A percentile compares a stretch with the other conserved stretches of the same genome.
These are phyloP conservation scores for Blastobotrys americana DNA, from an alignment of 805 yeast genomes.

Conservation along the genomic window DNA sequence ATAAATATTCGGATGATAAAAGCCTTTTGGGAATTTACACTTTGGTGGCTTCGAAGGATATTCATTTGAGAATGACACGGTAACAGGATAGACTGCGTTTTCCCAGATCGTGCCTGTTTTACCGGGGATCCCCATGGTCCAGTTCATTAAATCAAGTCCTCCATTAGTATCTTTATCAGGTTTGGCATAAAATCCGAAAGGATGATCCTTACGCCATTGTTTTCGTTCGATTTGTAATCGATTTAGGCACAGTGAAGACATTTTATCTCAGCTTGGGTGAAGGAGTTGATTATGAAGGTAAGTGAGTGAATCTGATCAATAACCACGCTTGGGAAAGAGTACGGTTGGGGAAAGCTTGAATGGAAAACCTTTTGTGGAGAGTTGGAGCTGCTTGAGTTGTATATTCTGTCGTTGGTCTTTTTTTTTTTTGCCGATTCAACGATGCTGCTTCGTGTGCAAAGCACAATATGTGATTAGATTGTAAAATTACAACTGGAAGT, in stretches of 20 bases:
- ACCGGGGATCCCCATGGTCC: conserved; percentile 98
- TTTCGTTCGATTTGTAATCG: conserved; percentile 92
- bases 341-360: no score
- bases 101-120: conserved; percentile 81
- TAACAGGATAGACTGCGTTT: conserved; percentile 80
- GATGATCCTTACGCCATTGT: conserved; percentile 98
- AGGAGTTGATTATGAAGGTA: no score
- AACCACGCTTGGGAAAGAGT: no score
- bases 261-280: conserved; percentile 14
- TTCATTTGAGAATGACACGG: conserved; percentile 74
- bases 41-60: conserved; percentile 97
- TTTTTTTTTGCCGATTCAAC: no score
- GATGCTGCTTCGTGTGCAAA: no score
- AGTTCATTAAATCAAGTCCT: conserved; percentile 68
- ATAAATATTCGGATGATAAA: conserved; percentile 95
- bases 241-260: conserved; percentile 60
- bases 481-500: no score
- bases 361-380: no score
- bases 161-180: conserved; percentile 81
- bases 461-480: no score
- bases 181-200: conserved; percentile 93
- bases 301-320: no score
- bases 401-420: no score
- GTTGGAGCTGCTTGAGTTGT: no score
- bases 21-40: conserved; percentile 78